Conservation (phyloP, 768 basidiomycete species). For the Cystobasidium ongulense region DNA sequence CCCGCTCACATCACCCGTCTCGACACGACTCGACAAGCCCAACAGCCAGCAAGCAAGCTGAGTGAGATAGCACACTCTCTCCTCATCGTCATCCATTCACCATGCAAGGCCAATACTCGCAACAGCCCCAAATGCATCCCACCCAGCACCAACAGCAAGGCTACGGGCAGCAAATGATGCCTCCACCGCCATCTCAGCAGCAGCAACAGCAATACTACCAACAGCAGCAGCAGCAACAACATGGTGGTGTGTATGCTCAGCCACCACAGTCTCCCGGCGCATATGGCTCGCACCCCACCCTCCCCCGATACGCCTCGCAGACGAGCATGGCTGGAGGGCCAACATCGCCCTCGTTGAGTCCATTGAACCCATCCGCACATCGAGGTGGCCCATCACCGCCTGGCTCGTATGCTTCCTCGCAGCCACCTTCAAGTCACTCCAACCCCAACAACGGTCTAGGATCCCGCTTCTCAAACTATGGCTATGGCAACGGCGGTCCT, state of each 20-base stretch:
- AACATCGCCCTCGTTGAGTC: slow-evolving; percentile 8
- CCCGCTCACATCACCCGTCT: background rate
- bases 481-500: slow-evolving; percentile 30
- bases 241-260: background rate
- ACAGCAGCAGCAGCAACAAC: slow-evolving; percentile 19
- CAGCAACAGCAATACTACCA: background rate
- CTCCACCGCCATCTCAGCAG: background rate
- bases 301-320: slow-evolving; percentile 21
- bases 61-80: background rate
- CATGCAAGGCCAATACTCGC: slow-evolving; percentile 8
- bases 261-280: background rate
- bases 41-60: background rate
- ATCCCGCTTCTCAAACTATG: slow-evolving; percentile 34
- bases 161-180: background rate
- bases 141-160: background rate
- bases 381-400: background rate
- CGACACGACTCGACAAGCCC: too few species aligned
- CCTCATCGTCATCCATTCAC: background rate
- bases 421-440: background rate
- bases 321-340: background rate
- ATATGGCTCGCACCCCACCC: slow-evolving; percentile 18
- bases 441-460: slow-evolving; percentile 6
- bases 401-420: background rate
- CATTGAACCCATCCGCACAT: slow-evolving; percentile 1
- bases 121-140: slow-evolving; percentile 20